Evolutionary conservation across 139 green algal species (phyloP).

Genomic region (Chlamydomonas sp.): DNA sequence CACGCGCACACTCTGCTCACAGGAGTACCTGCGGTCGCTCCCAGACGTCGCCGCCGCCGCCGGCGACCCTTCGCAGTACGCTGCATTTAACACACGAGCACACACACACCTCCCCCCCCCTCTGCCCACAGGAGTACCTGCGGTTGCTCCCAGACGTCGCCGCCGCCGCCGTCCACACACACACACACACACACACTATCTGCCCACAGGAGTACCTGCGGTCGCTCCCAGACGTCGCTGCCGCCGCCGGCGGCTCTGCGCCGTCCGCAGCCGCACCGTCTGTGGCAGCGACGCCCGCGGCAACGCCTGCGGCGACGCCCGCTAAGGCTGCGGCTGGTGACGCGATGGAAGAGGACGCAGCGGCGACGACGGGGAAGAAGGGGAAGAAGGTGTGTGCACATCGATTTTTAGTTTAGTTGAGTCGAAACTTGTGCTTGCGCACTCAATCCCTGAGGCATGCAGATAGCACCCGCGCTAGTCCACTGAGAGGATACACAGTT

Average conservation of each 20-base stretch:
- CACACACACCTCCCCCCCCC: too few relatives aligned
- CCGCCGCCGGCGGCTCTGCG: neutral
- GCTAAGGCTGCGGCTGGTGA: slow-evolving; percentile 1
- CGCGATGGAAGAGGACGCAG: slow-evolving; percentile 19
- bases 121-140: too few relatives aligned
- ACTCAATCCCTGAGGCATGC: neutral
- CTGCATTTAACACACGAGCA: too few relatives aligned
- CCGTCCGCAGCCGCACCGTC: neutral
- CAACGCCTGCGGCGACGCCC: slow-evolving; percentile 15
- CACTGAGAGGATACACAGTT: too few relatives aligned
- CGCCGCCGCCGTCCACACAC: too few relatives aligned
- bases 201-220: neutral
- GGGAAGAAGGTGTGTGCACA: neutral
- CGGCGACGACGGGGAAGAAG: slow-evolving; percentile 11
- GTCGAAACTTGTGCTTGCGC: neutral
- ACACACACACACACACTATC: too few relatives aligned
- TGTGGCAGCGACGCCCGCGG: slow-evolving; percentile 5
- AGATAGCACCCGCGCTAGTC: too few relatives aligned
- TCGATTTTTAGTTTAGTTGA: neutral
- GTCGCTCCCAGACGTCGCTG: slow-evolving; percentile 6
- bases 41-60: too few relatives aligned
- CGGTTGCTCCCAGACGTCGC: too few relatives aligned
- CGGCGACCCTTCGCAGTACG: too few relatives aligned
- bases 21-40: too few relatives aligned
- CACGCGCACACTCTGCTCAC: too few relatives aligned